A percentile compares a stretch with the other conserved stretches of the same genome.
Evolutionary conservation across 2,329 filamentous ascomycete genomes (phyloP).

Genomic region (Didymella arachidicola): DNA sequence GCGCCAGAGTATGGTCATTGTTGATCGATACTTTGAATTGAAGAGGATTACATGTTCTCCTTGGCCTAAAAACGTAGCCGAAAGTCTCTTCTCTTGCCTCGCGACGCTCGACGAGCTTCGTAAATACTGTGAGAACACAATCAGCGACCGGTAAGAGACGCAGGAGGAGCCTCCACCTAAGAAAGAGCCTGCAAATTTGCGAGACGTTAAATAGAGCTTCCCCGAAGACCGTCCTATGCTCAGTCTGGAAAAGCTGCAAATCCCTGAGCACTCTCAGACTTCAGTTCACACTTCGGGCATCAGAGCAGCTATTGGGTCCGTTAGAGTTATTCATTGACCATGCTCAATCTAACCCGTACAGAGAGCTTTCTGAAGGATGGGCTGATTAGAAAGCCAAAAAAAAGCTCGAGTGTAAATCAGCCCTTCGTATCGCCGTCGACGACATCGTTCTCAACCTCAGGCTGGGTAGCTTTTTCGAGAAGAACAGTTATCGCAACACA

Average conservation of each 20-base stretch:
- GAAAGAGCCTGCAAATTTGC: neutral
- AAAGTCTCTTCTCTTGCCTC: constrained; percentile 12
- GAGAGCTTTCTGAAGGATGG: neutral
- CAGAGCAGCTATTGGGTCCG: neutral
- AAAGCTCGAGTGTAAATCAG: neutral
- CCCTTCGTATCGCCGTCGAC: constrained; percentile 40
- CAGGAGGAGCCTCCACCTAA: neutral
- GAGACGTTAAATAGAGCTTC: neutral
- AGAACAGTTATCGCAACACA: constrained; percentile 9
- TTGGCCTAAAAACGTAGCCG: constrained; percentile 15
- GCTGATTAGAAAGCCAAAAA: neutral
- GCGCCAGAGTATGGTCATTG: constrained; percentile 7
- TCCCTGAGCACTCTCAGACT: neutral
- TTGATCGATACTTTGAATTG: constrained; percentile 21
- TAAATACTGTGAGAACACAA: constrained; percentile 1
- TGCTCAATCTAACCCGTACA: neutral
- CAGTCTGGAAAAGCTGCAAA: constrained; percentile 5
- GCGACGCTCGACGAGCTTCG: constrained; percentile 12
- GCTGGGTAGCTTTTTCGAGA: constrained; percentile 34
- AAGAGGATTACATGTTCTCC: constrained; percentile 18
- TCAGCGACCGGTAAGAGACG: neutral
- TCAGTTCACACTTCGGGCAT: neutral
- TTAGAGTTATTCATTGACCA: neutral
- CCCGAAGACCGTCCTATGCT: neutral
- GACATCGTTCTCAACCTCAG: constrained; percentile 48